phyloP scores from a whole-genome alignment of 768 basidiomycete species.

The Kwoniella heveanensis region DNA sequence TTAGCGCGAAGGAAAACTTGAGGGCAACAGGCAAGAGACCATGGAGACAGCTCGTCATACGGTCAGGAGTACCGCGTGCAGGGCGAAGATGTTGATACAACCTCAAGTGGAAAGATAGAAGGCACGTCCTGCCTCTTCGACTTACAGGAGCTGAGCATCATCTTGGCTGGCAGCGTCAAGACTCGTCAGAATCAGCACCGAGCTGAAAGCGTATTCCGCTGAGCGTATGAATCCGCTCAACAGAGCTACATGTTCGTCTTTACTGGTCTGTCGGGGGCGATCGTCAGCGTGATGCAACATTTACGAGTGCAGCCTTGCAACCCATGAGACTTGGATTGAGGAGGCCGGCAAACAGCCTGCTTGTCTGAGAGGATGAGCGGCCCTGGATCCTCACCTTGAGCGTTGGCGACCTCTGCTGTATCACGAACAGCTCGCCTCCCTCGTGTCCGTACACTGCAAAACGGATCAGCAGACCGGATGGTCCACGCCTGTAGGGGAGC shows the following conservation, averaged over 20 bases:
- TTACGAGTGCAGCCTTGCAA: too few relatives aligned
- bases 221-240: constrained; percentile 65
- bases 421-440: constrained; percentile 62
- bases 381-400: constrained; percentile 63
- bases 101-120: too few relatives aligned
- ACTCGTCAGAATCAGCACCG: constrained; percentile 70
- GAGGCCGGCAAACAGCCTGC: too few relatives aligned
- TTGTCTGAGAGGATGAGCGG: neutral
- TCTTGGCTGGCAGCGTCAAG: constrained; percentile 74
- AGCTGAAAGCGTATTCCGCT: constrained; percentile 58
- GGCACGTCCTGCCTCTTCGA: constrained; percentile 12
- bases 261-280: constrained; percentile 61
- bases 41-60: too few relatives aligned
- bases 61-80: too few relatives aligned
- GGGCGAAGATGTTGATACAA: too few relatives aligned
- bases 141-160: constrained; percentile 77
- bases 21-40: too few relatives aligned
- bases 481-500: constrained; percentile 47
- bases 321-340: too few relatives aligned
- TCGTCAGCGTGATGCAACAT: too few relatives aligned
- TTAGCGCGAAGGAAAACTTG: too few relatives aligned
- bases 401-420: constrained; percentile 79
- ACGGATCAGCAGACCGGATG: too few relatives aligned
- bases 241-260: constrained; percentile 67
- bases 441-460: constrained; percentile 68